These are phyloP conservation scores for Cladosporium sp. DNA, from an alignment of 2,329 filamentous ascomycete species.

Conservation along the genomic window DNA sequence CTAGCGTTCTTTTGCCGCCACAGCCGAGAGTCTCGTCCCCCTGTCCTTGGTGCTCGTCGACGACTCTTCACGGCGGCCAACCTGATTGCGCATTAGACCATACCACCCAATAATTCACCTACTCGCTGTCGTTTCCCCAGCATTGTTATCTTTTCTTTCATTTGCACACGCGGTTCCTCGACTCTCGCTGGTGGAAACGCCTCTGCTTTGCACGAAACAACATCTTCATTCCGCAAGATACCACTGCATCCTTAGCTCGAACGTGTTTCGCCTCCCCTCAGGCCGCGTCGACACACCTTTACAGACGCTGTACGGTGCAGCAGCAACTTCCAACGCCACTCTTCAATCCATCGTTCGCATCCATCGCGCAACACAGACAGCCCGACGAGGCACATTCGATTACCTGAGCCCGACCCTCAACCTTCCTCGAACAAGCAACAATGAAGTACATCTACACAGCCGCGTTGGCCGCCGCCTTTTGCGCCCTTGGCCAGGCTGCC, in stretches of 20 bases:
- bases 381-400: not conserved
- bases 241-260: no score
- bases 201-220: not conserved
- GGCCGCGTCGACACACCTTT: slow-evolving; percentile 7
- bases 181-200: not conserved
- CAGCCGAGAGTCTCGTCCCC: slow-evolving; percentile 1
- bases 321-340: not conserved
- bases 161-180: not conserved
- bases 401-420: not conserved
- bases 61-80: not conserved
- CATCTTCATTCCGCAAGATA: not conserved
- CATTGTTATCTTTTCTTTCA: not conserved
- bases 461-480: slow-evolving; percentile 29
- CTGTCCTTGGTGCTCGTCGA: not conserved
- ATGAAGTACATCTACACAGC: slow-evolving; percentile 27
- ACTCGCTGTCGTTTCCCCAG: not conserved
- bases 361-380: not conserved
- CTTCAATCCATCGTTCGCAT: not conserved
- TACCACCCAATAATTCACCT: no score
- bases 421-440: not conserved
- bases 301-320: not conserved
- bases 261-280: not conserved
- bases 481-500: slow-evolving; percentile 22
- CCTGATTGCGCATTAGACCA: not conserved
- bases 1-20: not conserved